phyloP scores from a whole-genome alignment of 2,329 filamentous ascomycete species.

The Achaetomium macrosporum region DNA sequence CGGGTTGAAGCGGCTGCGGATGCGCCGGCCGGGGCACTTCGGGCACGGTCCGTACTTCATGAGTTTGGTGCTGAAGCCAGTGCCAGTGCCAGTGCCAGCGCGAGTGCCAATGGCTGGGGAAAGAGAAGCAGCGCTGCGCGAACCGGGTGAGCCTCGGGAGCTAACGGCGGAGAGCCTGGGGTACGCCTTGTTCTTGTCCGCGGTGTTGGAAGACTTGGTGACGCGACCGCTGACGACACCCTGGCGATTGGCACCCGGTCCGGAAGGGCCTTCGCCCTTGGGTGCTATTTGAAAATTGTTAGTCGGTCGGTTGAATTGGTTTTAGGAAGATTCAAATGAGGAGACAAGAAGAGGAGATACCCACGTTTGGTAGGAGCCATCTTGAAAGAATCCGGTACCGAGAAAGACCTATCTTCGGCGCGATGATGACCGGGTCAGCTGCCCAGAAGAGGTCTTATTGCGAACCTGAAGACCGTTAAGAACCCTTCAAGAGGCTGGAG shows the following conservation, averaged over 20 bases:
- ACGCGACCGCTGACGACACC: neutral
- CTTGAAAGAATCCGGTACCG: neutral
- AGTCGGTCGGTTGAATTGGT: neutral
- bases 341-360: neutral
- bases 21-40: conserved; percentile 12
- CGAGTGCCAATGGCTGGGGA: neutral
- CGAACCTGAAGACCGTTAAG: too few species aligned
- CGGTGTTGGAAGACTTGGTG: neutral
- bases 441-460: too few species aligned
- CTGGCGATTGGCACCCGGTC: neutral
- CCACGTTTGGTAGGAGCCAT: neutral
- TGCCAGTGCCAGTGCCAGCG: too few species aligned
- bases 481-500: too few species aligned
- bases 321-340: neutral
- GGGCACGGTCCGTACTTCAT: conserved; percentile 18
- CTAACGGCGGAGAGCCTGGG: neutral
- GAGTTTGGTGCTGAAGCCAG: neutral
- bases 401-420: too few species aligned
- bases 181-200: neutral
- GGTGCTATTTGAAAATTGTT: neutral
- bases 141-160: too few species aligned
- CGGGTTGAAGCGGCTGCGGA: conserved; percentile 11
- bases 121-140: neutral
- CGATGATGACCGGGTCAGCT: too few species aligned
- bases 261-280: neutral